phyloP scores from a whole-genome alignment of 306 rosid genomes.

The Quercus mongolica region DNA sequence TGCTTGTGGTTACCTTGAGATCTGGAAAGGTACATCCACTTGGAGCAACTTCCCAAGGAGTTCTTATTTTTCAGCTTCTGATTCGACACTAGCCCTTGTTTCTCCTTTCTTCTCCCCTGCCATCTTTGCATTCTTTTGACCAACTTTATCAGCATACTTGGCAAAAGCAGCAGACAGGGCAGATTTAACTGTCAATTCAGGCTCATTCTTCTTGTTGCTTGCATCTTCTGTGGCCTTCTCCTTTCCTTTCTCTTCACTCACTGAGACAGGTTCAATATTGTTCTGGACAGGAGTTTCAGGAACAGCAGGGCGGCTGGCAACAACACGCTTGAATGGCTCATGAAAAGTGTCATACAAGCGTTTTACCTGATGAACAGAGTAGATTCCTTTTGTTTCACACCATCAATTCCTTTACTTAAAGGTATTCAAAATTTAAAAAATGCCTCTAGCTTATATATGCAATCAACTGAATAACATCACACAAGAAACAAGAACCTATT shows the following conservation, averaged over 20 bases:
- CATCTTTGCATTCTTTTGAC: slow-evolving; percentile 25
- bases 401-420: neutral
- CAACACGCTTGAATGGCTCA: slow-evolving; percentile 90
- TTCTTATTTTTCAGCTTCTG: slow-evolving; percentile 14
- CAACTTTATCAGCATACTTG: slow-evolving; percentile 56
- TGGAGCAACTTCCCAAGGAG: neutral
- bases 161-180: slow-evolving; percentile 87
- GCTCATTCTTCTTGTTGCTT: slow-evolving; percentile 53
- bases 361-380: slow-evolving; percentile 56
- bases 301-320: slow-evolving; percentile 46
- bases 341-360: slow-evolving; percentile 86
- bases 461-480: slow-evolving; percentile 1
- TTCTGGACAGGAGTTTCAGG: slow-evolving; percentile 34
- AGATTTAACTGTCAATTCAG: slow-evolving; percentile 59
- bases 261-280: slow-evolving; percentile 42
- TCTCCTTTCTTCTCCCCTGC: slow-evolving; percentile 38
- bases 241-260: slow-evolving; percentile 36
- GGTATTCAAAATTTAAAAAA: neutral
- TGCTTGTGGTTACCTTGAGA: neutral
- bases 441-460: neutral
- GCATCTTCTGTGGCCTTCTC: slow-evolving; percentile 31
- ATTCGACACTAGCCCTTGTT: slow-evolving; percentile 25
- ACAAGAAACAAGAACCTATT: neutral
- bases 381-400: slow-evolving; percentile 9
- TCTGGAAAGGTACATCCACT: neutral